Evolutionary conservation across 208 protist genomes (phyloP).

Genomic region (Lotmaria passim): DNA sequence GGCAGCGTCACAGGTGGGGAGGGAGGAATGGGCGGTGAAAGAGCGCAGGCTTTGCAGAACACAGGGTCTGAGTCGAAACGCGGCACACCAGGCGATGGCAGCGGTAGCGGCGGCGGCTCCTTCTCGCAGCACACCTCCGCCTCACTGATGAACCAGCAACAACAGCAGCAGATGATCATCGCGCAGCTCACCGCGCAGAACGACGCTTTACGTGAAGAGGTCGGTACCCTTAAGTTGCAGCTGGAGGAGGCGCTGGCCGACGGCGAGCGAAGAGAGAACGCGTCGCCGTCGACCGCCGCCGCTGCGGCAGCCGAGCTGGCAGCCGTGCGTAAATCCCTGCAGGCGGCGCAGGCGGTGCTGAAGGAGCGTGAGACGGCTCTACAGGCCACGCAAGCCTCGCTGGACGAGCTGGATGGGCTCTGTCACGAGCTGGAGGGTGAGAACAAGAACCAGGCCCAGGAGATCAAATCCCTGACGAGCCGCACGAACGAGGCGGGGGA

Average conservation of each 20-base stretch:
- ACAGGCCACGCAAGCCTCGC: constrained; percentile 40
- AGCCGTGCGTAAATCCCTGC: constrained; percentile 21
- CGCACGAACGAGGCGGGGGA: constrained; percentile 45
- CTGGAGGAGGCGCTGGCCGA: constrained; percentile 28
- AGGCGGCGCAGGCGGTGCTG: constrained; percentile 33
- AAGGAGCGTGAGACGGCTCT: constrained; percentile 48
- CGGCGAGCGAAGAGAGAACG: neutral
- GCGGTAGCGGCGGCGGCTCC: neutral
- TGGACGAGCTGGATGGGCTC: constrained; percentile 66
- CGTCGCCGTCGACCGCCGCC: neutral
- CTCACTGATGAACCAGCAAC: constrained; percentile 25
- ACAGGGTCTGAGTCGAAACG: neutral
- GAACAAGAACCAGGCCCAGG: constrained; percentile 37
- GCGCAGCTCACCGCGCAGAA: constrained; percentile 63
- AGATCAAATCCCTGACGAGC: constrained; percentile 44
- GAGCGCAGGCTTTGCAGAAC: neutral
- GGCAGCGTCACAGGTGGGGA: neutral
- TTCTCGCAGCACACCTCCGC: neutral
- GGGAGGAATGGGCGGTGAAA: neutral
- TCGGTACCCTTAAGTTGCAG: constrained; percentile 22
- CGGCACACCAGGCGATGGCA: neutral
- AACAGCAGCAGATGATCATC: constrained; percentile 65
- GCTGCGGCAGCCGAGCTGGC: constrained; percentile 19
- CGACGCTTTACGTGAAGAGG: constrained; percentile 48
- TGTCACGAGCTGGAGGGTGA: constrained; percentile 73